Percentiles rank a stretch among this genome's conserved stretches.
phyloP scores from a whole-genome alignment of 345 rosid genomes.

The Litchi chinensis region DNA sequence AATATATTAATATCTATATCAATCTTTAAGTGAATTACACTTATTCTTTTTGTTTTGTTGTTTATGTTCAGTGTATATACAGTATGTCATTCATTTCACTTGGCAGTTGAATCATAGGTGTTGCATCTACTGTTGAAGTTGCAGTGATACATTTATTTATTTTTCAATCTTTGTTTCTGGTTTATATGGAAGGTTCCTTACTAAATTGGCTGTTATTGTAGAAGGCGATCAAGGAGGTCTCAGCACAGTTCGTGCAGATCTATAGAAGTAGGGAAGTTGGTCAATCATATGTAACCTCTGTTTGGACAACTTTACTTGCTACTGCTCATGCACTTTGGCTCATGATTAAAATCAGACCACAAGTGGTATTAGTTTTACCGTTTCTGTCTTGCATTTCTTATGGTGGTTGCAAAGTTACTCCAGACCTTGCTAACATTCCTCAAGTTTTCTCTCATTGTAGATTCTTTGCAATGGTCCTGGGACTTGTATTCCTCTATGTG shows the following conservation, averaged over 20 bases:
- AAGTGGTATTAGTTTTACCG: slow-evolving; percentile 59
- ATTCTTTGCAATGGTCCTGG: slow-evolving; percentile 97
- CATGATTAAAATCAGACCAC: slow-evolving; percentile 80
- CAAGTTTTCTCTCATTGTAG: slow-evolving; percentile 34
- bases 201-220: slow-evolving; percentile 26
- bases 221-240: slow-evolving; percentile 36
- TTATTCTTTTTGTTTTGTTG: background rate
- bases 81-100: background rate
- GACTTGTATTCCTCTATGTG: slow-evolving; percentile 86
- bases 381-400: background rate
- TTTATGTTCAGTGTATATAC: too few species aligned
- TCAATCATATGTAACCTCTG: slow-evolving; percentile 84
- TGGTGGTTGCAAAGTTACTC: slow-evolving; percentile 7
- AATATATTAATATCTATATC: background rate
- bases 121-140: background rate
- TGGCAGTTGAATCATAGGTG: background rate
- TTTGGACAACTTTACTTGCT: slow-evolving; percentile 80
- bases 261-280: slow-evolving; percentile 97
- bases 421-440: background rate
- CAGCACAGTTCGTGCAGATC: slow-evolving; percentile 66
- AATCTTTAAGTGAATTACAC: background rate
- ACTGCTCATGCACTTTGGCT: slow-evolving; percentile 65
- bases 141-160: background rate
- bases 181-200: slow-evolving; percentile 10
- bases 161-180: background rate